Conservation (phyloP, 2,329 filamentous ascomycete genomes). For the Shiraia sp. region DNA sequence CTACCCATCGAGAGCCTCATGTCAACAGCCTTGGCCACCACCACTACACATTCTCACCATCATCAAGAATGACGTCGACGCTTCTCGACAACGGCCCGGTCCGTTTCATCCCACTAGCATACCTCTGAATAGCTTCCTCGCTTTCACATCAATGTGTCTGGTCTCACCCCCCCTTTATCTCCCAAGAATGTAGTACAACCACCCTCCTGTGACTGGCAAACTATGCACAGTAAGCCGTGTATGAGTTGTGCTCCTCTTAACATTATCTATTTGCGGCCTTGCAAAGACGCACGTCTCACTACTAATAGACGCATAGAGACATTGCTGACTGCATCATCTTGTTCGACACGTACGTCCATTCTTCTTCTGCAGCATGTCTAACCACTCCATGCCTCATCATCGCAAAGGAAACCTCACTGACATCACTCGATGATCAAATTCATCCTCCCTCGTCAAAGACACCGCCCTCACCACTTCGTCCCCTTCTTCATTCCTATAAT, state of each 20-base stretch:
- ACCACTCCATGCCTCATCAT: constrained; percentile 1
- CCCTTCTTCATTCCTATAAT: constrained; percentile 20
- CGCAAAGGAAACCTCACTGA: constrained; percentile 13
- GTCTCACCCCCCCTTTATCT: too few relatives aligned
- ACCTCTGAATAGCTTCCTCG: too few relatives aligned
- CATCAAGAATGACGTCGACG: too few relatives aligned
- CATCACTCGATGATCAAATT: constrained; percentile 12
- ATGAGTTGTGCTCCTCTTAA: not conserved
- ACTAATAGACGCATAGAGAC: too few relatives aligned
- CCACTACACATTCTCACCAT: too few relatives aligned
- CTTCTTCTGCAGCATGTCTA: too few relatives aligned
- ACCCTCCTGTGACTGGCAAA: not conserved
- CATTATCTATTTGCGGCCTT: constrained; percentile 3
- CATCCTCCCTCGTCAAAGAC: constrained; percentile 14
- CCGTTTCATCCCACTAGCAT: too few relatives aligned
- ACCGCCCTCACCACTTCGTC: constrained; percentile 8
- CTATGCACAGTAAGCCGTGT: not conserved
- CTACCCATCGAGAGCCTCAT: too few relatives aligned
- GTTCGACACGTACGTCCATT: not conserved
- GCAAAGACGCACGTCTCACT: too few relatives aligned
- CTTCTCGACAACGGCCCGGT: too few relatives aligned
- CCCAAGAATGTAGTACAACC: constrained; percentile 1
- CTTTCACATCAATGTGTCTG: too few relatives aligned
- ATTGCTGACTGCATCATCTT: not conserved
- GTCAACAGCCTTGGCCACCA: too few relatives aligned